Percentiles rank a stretch among this genome's conserved stretches.
phyloP scores from a whole-genome alignment of 352 stramenopile genomes.

The Phytophthora pinifolia region DNA sequence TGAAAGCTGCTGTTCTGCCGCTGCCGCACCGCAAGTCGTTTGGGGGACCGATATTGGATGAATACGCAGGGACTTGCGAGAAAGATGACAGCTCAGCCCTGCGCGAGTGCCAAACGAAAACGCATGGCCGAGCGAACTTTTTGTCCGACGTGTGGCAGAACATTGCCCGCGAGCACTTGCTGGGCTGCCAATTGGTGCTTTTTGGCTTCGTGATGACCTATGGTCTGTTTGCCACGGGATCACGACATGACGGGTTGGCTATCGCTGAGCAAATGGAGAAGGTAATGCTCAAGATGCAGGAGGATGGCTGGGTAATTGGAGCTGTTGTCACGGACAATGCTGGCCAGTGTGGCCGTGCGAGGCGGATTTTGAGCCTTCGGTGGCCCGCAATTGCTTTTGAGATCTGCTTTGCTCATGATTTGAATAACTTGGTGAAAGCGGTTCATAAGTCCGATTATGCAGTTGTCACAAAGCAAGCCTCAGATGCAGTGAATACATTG shows the following conservation, averaged over 20 bases:
- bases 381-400: slow-evolving; percentile 7
- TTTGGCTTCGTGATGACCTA: slow-evolving; percentile 3
- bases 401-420: slow-evolving; percentile 14
- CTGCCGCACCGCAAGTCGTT: background rate
- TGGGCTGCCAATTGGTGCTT: slow-evolving; percentile 6
- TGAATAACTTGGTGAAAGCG: slow-evolving; percentile 18
- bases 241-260: slow-evolving; percentile 1
- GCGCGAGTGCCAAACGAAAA: background rate
- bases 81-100: slow-evolving; percentile 2
- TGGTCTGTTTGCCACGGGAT: background rate
- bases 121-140: slow-evolving; percentile 7
- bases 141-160: slow-evolving; percentile 15
- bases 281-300: background rate
- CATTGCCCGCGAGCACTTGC: slow-evolving; percentile 5
- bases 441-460: slow-evolving; percentile 10
- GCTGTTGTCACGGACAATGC: slow-evolving; percentile 17
- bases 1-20: background rate
- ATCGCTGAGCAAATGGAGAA: slow-evolving; percentile 13
- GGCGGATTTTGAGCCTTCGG: slow-evolving; percentile 11
- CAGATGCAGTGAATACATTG: slow-evolving; percentile 7
- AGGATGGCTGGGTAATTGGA: slow-evolving; percentile 2
- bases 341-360: slow-evolving; percentile 7
- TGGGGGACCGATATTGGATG: slow-evolving; percentile 3
- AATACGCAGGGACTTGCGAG: background rate
- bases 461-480: slow-evolving; percentile 8